Evolutionary conservation across 805 yeast species (phyloP), one percentile per base, ranked within the genome.

Genomic region (Pichia thaimueangensis): DNA sequence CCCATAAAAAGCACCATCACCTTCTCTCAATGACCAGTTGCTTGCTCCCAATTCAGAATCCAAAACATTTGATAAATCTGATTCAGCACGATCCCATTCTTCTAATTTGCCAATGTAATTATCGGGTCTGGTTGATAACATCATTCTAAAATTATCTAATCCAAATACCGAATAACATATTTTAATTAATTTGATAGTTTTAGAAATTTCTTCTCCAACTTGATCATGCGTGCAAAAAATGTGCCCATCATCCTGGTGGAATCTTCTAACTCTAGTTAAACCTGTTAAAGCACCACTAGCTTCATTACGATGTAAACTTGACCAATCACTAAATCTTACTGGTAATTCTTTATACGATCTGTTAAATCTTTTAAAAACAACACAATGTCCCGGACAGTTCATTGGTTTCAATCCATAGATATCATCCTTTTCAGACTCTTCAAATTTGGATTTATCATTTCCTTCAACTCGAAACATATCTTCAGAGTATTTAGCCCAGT

Each of bases 201-300:
- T 74, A 9, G 70, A 55, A 37, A 93, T 88, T 57, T 93, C 98
- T 37, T 73, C 74, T 9, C 56, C 55, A 37, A 93, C 80, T 63
- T 93, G 98, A 6, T 73, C 78, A 28, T 74, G 70, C 2, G 82
- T 76, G 58, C 98, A 93, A 60, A 93, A 93, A 22, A 93, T 89
- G 55, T 93, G 98, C 7, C 97, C 97, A 60, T 93, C 98, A 62
- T 93, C 98, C 65, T 93, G 98, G 62, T 93, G 98, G 65, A 93
- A 93, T 49, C 96, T 70, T 45, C 98, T 75, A 3, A 93, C 96
- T 43, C 98, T 71, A 0, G 97, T 93, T 29, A 93, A 68, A 0
- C 98, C 98, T 6, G 91, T 75, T 17, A 93, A 71, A 1, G 97
- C 94, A 3, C 98, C 98, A 44, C 94, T 82, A 22, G 95, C 82